A percentile compares a stretch with the other conserved stretches of the same genome.
Conservation (phyloP, 2,329 filamentous ascomycete species). For the Pseudogymnoascus sp. region DNA sequence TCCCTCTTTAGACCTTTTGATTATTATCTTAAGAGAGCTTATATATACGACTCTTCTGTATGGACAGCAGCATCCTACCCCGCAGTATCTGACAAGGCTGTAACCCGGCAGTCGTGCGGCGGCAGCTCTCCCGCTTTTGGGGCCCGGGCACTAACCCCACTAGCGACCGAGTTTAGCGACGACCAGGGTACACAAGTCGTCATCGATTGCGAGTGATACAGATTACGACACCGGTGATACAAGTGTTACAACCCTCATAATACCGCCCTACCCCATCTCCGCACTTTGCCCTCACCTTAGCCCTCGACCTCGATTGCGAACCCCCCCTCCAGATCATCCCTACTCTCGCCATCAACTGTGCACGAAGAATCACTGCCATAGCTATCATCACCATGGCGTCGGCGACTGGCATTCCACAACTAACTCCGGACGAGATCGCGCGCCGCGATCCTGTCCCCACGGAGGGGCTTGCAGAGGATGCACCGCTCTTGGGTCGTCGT, state of each 20-base stretch:
- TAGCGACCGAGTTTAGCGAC: neutral
- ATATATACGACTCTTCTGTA: neutral
- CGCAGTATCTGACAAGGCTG: neutral
- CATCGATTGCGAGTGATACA: neutral
- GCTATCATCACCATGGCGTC: constrained; percentile 49
- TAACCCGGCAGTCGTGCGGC: neutral
- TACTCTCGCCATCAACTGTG: constrained; percentile 7
- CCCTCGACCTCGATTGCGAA: too few species aligned
- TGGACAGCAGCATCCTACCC: neutral
- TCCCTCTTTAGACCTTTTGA: neutral
- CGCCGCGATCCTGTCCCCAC: constrained; percentile 25
- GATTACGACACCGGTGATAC: neutral
- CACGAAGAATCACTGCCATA: constrained; percentile 13
- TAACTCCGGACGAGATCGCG: constrained; percentile 29
- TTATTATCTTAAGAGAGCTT: neutral
- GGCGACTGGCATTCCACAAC: constrained; percentile 56
- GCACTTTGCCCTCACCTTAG: neutral
- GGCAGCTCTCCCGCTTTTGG: neutral
- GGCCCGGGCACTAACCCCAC: neutral
- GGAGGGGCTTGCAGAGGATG: constrained; percentile 43
- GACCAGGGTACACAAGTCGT: neutral
- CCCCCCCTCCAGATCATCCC: neutral
- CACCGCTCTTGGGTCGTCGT: constrained; percentile 61
- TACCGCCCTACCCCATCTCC: neutral
- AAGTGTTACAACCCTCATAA: neutral